These are phyloP conservation scores for Globisporangium perplexum DNA, from an alignment of 352 stramenopile species.

Conservation along the genomic window DNA sequence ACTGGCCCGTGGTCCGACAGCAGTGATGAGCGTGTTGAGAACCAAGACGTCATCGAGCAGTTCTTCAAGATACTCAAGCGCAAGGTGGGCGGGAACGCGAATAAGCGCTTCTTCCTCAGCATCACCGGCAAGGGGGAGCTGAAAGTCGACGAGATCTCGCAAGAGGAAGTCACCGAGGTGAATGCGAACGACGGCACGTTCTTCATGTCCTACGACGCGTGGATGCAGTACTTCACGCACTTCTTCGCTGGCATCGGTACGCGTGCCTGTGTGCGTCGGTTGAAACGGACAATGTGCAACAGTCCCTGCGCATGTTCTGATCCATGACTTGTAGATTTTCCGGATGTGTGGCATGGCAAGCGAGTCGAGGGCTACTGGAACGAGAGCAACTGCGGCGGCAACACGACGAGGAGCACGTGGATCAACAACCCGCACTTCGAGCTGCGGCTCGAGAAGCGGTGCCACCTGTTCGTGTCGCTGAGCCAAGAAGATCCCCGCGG, in stretches of 20 bases:
- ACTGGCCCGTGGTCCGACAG: conserved; percentile 83
- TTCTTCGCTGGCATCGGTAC: conserved; percentile 88
- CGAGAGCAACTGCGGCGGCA: conserved; percentile 69
- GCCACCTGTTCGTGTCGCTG: conserved; percentile 65
- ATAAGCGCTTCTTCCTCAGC: conserved; percentile 58
- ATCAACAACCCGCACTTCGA: conserved; percentile 85
- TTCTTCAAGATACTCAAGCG: conserved; percentile 74
- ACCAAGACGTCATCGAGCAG: conserved; percentile 74
- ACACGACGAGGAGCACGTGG: conserved; percentile 82
- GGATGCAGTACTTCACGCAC: conserved; percentile 86
- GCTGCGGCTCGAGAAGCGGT: conserved; percentile 52
- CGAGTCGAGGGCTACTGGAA: conserved; percentile 75
- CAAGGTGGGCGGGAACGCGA: conserved; percentile 54
- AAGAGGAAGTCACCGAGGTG: conserved; percentile 73
- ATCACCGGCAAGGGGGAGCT: conserved; percentile 47
- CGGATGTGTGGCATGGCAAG: conserved; percentile 79
- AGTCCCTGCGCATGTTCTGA: neutral
- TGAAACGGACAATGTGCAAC: neutral
- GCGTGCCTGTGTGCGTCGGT: conserved; percentile 1
- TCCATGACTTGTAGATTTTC: conserved; percentile 55
- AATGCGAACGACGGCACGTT: conserved; percentile 89
- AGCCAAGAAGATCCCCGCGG: conserved; percentile 79
- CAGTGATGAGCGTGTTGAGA: conserved; percentile 62
- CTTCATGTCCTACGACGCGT: conserved; percentile 89
- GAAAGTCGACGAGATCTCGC: conserved; percentile 48